These are phyloP conservation scores for Ziziphus jujuba DNA, from an alignment of 306 rosid genomes.

Conservation along the genomic window DNA sequence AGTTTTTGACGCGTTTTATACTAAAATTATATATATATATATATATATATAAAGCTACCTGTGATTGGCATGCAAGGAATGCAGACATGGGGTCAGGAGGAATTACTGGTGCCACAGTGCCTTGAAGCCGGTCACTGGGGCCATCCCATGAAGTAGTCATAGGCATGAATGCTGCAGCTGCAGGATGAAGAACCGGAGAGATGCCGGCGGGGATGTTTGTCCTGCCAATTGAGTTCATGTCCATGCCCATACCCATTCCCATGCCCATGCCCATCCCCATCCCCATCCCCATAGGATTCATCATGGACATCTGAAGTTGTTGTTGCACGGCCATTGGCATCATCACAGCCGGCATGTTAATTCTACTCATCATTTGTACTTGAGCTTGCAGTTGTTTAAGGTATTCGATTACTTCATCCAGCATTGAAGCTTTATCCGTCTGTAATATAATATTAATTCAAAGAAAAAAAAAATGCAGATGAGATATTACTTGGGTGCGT, in stretches of 20 bases:
- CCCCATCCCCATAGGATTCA: constrained; percentile 67
- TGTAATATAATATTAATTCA: constrained; percentile 17
- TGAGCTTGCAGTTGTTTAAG: constrained; percentile 92
- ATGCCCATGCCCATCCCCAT: constrained; percentile 15
- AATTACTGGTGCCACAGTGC: constrained; percentile 29
- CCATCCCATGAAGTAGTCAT: constrained; percentile 66
- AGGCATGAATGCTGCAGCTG: constrained; percentile 56
- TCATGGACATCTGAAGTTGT: constrained; percentile 84
- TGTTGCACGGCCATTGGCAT: constrained; percentile 76
- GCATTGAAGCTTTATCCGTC: constrained; percentile 94
- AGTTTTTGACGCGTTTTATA: too few relatives aligned
- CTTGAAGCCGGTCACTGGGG: constrained; percentile 30
- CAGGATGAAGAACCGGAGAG: constrained; percentile 67
- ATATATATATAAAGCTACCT: constrained; percentile 45
- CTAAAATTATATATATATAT: too few relatives aligned
- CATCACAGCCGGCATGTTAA: constrained; percentile 73
- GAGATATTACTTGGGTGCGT: too few relatives aligned
- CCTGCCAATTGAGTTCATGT: constrained; percentile 48
- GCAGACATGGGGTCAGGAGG: constrained; percentile 58
- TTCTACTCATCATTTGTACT: constrained; percentile 69
- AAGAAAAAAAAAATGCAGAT: too few relatives aligned
- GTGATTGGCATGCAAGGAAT: constrained; percentile 73
- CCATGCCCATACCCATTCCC: constrained; percentile 53
- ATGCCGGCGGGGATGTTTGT: constrained; percentile 52
- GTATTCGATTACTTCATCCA: constrained; percentile 93